phyloP scores from a whole-genome alignment of 768 basidiomycete species.

The Tylopilus vinaceipallidus region DNA sequence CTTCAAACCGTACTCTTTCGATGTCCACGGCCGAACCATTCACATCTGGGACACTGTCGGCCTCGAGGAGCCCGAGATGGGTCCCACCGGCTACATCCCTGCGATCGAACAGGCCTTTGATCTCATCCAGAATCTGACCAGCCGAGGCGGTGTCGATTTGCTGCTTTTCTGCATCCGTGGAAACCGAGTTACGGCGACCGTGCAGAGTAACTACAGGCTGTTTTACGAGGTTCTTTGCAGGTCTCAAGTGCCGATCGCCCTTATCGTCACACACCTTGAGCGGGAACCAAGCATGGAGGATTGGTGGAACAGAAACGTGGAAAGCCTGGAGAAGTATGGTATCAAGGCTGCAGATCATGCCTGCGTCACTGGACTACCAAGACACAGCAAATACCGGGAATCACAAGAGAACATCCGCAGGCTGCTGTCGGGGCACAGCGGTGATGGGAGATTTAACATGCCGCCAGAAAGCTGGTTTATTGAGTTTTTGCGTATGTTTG shows the following conservation, averaged over 20 bases:
- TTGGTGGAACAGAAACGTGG: slow-evolving; percentile 34
- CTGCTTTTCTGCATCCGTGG: slow-evolving; percentile 42
- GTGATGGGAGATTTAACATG: slow-evolving; percentile 24
- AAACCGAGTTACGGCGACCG: slow-evolving; percentile 37
- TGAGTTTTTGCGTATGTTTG: slow-evolving; percentile 26
- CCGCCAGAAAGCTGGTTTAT: slow-evolving; percentile 25
- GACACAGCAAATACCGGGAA: slow-evolving; percentile 27
- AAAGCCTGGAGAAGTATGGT: slow-evolving; percentile 22
- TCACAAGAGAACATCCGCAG: slow-evolving; percentile 18
- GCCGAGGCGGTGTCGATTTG: slow-evolving; percentile 37
- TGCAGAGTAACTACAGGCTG: slow-evolving; percentile 40
- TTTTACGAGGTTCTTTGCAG: slow-evolving; percentile 44
- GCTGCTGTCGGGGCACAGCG: slow-evolving; percentile 14
- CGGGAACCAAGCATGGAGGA: slow-evolving; percentile 32
- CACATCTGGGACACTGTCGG: slow-evolving; percentile 37
- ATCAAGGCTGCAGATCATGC: slow-evolving; percentile 32
- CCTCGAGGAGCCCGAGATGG: slow-evolving; percentile 32
- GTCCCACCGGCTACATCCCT: slow-evolving; percentile 23
- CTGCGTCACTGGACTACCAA: slow-evolving; percentile 35
- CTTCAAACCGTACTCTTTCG: slow-evolving; percentile 26
- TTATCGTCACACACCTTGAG: slow-evolving; percentile 42
- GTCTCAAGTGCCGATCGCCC: slow-evolving; percentile 28
- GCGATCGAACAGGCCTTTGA: slow-evolving; percentile 30
- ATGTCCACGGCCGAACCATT: slow-evolving; percentile 15
- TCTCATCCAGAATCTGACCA: slow-evolving; percentile 34